Percentiles rank a stretch among this genome's conserved stretches.
These are phyloP conservation scores for Cercospora sp. DNA, from an alignment of 2,329 filamentous ascomycete genomes.

Conservation along the genomic window DNA sequence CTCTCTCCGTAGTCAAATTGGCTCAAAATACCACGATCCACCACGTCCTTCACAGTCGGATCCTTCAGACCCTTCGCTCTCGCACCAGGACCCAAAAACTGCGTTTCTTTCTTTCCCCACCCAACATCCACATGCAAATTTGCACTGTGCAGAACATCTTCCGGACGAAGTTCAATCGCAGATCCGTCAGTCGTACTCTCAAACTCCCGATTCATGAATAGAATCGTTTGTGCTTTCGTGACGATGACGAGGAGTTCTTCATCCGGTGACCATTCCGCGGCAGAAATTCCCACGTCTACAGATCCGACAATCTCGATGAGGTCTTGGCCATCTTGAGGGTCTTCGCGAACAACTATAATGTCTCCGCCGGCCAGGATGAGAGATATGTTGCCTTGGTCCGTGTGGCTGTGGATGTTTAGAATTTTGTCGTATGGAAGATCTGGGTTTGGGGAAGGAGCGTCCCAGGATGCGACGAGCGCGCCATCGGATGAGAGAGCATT, in stretches of 20 bases:
- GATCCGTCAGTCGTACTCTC: slow-evolving; percentile 65
- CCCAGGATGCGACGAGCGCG: slow-evolving; percentile 75
- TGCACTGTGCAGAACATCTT: slow-evolving; percentile 75
- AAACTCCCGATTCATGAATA: slow-evolving; percentile 92
- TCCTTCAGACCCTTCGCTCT: slow-evolving; percentile 79
- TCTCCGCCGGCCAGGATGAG: slow-evolving; percentile 87
- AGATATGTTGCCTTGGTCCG: slow-evolving; percentile 74
- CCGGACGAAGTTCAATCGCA: slow-evolving; percentile 68
- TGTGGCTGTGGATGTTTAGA: slow-evolving; percentile 79
- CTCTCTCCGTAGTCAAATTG: slow-evolving; percentile 65
- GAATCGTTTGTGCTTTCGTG: slow-evolving; percentile 73
- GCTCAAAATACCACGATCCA: slow-evolving; percentile 80
- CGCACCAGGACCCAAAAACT: slow-evolving; percentile 75
- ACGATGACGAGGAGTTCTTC: slow-evolving; percentile 85
- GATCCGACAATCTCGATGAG: slow-evolving; percentile 94
- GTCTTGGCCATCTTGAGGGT: slow-evolving; percentile 60
- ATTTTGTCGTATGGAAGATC: slow-evolving; percentile 71
- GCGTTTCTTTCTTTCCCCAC: slow-evolving; percentile 97
- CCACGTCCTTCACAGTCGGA: slow-evolving; percentile 88
- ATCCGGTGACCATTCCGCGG: slow-evolving; percentile 91
- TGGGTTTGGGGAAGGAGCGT: slow-evolving; percentile 77
- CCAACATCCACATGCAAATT: slow-evolving; percentile 88
- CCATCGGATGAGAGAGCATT: slow-evolving; percentile 46
- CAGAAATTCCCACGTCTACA: slow-evolving; percentile 86
- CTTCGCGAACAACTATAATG: slow-evolving; percentile 80